Conservation (phyloP, 1,284 basidiomycete species). For the Agroathelia rolfsii region DNA sequence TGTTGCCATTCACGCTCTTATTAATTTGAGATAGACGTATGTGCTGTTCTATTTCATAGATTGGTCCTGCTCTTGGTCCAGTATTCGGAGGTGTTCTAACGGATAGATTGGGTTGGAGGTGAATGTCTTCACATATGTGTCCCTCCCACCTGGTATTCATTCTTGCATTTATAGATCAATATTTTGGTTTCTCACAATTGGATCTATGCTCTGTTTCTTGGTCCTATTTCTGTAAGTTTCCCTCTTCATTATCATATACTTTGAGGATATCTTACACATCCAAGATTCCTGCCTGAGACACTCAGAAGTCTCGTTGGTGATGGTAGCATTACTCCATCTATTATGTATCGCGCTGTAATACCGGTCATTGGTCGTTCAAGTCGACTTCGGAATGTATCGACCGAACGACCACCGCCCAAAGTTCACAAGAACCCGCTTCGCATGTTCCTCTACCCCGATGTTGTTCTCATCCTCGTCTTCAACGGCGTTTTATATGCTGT, state of each 20-base stretch:
- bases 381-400: conserved; percentile 6
- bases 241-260: not conserved
- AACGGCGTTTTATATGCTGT: conserved; percentile 50
- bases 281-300: conserved; percentile 56
- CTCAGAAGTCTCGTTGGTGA: conserved; percentile 46
- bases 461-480: conserved; percentile 52
- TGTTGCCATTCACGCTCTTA: conserved; percentile 6
- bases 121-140: conserved; percentile 9
- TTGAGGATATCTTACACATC: conserved; percentile 4
- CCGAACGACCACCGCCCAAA: conserved; percentile 22
- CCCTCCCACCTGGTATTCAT: not conserved
- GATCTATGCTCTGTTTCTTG: conserved; percentile 42
- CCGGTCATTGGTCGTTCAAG: conserved; percentile 38
- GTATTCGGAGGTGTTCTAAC: conserved; percentile 50
- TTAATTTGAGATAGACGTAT: no score
- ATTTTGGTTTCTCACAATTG: conserved; percentile 72
- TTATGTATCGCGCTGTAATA: conserved; percentile 42
- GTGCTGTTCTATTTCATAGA: conserved; percentile 15
- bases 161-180: conserved; percentile 38
- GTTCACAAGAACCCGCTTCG: conserved; percentile 47
- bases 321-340: conserved; percentile 40
- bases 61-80: conserved; percentile 29
- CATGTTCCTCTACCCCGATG: conserved; percentile 48
- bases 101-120: conserved; percentile 60
- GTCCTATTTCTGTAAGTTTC: conserved; percentile 42